phyloP scores from a whole-genome alignment of 129 eudicot genomes.

The Chrysanthemum lavandulifolium region DNA sequence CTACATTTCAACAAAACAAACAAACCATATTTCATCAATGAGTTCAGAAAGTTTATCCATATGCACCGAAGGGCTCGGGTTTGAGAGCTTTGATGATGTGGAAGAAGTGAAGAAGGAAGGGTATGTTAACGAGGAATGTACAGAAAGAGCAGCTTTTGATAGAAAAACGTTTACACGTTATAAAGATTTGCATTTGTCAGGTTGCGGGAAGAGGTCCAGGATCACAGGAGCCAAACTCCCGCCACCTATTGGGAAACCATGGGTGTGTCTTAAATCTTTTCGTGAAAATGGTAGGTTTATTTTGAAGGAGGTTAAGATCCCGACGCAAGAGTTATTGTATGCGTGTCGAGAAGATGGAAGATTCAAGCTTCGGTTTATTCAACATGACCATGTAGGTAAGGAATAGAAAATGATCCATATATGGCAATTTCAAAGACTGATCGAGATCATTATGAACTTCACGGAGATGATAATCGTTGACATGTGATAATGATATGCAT shows the following conservation, averaged over 20 bases:
- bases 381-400: too few relatives aligned
- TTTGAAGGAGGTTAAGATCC: conserved; percentile 16
- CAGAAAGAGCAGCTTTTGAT: not conserved
- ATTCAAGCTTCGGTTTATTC: conserved; percentile 5
- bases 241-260: conserved; percentile 21
- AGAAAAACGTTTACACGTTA: not conserved
- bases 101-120: conserved; percentile 26
- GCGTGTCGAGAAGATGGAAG: conserved; percentile 9
- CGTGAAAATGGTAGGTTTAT: conserved; percentile 16
- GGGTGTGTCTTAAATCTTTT: conserved; percentile 4
- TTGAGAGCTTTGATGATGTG: conserved; percentile 59
- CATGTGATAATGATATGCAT: too few relatives aligned
- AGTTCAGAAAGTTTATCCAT: conserved; percentile 57
- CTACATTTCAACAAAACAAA: conserved; percentile 10
- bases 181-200: not conserved
- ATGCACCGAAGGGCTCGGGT: conserved; percentile 66
- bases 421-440: too few relatives aligned
- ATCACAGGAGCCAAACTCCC: conserved; percentile 17
- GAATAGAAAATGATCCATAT: too few relatives aligned
- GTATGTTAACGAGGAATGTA: conserved; percentile 5
- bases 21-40: conserved; percentile 27
- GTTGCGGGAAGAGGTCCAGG: conserved; percentile 12
- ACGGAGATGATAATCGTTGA: too few relatives aligned
- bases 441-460: too few relatives aligned
- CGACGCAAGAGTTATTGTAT: not conserved